Evolutionary conservation across 1,284 basidiomycete genomes (phyloP).

Genomic region (Apiotrichum mycotoxinovorans): DNA sequence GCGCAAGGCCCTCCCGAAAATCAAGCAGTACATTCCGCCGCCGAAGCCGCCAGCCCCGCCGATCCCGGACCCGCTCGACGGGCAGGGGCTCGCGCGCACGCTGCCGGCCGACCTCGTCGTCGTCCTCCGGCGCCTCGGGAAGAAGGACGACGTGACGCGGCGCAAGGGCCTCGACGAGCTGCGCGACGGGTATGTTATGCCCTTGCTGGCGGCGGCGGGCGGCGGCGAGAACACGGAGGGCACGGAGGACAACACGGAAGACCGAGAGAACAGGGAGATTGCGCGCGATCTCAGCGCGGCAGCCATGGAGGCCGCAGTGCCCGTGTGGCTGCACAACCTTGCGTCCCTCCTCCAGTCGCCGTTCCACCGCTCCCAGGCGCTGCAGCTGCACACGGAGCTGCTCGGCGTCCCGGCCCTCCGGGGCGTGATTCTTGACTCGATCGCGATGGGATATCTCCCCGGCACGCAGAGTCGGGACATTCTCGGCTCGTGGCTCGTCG

Average conservation of each 20-base stretch:
- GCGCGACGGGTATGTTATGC: constrained; percentile 61
- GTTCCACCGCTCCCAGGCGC: constrained; percentile 70
- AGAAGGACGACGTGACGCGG: constrained; percentile 89
- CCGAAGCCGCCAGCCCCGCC: constrained; percentile 81
- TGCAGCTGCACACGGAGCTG: constrained; percentile 66
- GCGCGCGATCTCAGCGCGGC: constrained; percentile 49
- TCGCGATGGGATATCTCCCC: constrained; percentile 49
- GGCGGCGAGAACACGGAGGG: too few species aligned
- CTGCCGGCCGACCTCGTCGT: constrained; percentile 80
- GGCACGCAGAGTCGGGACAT: constrained; percentile 66
- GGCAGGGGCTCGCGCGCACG: constrained; percentile 70
- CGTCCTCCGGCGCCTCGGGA: constrained; percentile 73
- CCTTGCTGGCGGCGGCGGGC: constrained; percentile 9
- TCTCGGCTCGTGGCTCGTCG: constrained; percentile 70
- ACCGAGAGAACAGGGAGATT: constrained; percentile 53
- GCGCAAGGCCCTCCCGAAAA: constrained; percentile 54
- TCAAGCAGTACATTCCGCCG: constrained; percentile 76
- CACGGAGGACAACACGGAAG: too few species aligned
- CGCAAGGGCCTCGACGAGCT: constrained; percentile 83
- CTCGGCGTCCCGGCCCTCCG: constrained; percentile 59
- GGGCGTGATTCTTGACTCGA: constrained; percentile 59
- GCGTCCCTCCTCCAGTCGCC: constrained; percentile 77
- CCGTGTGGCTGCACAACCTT: constrained; percentile 88
- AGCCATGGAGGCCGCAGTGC: constrained; percentile 54
- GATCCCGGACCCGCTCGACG: constrained; percentile 85